These are phyloP conservation scores for Monosporozyma aerobia DNA, from an alignment of 805 yeast species.

Conservation along the genomic window DNA sequence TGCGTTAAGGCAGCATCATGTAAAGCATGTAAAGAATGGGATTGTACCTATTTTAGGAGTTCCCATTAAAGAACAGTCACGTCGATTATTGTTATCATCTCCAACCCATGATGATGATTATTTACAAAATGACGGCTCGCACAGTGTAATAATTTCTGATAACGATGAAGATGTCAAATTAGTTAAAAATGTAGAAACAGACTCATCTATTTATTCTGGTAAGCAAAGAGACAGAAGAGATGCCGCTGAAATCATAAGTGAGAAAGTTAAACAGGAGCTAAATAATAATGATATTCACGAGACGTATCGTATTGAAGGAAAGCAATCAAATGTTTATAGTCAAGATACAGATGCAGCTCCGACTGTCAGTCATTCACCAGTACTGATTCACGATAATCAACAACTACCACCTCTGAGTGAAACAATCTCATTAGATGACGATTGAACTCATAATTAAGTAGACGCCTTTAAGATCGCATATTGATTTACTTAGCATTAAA, in stretches of 20 bases:
- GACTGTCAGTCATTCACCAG: background rate
- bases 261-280: slow-evolving; percentile 1
- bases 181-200: slow-evolving; percentile 5
- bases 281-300: slow-evolving; percentile 1
- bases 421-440: slow-evolving; percentile 6
- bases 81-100: background rate
- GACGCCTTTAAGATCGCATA: background rate
- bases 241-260: background rate
- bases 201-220: background rate
- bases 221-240: background rate
- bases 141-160: slow-evolving; percentile 14
- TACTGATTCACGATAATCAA: background rate
- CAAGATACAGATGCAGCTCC: background rate
- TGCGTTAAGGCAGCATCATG: background rate
- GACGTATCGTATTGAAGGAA: background rate
- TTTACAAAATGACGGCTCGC: background rate
- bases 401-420: background rate
- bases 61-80: background rate
- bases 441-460: background rate
- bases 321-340: background rate
- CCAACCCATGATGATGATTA: background rate
- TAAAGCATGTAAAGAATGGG: background rate
- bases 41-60: background rate
- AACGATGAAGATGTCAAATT: slow-evolving; percentile 17
- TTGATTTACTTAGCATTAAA: background rate